A percentile compares a stretch with the other conserved stretches of the same genome.
phyloP scores from a whole-genome alignment of 2,329 filamentous ascomycete genomes.

The Cercospora nicotianae region DNA sequence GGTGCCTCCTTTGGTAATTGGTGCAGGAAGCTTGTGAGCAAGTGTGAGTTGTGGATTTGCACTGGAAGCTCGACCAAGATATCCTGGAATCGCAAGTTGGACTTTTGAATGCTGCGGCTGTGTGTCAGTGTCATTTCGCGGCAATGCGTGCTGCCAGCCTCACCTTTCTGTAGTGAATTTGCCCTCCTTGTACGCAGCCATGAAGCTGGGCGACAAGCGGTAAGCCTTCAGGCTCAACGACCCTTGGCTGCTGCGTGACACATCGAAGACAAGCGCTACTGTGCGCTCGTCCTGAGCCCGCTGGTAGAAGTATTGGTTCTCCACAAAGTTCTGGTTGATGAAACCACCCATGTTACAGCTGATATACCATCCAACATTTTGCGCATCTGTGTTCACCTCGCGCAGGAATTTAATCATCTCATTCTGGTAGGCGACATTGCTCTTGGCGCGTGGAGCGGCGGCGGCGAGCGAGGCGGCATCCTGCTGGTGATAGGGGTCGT shows the following conservation, averaged over 20 bases:
- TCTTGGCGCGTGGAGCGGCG: conserved; percentile 87
- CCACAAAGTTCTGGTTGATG: conserved; percentile 88
- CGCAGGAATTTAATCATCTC: conserved; percentile 97
- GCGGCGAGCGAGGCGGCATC: conserved; percentile 72
- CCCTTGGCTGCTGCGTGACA: conserved; percentile 91
- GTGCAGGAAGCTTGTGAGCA: conserved; percentile 92
- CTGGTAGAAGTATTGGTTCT: conserved; percentile 98
- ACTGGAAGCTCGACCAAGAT: conserved; percentile 90
- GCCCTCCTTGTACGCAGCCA: conserved; percentile 89
- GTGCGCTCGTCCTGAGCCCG: conserved; percentile 84
- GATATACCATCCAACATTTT: conserved; percentile 98
- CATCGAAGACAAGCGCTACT: conserved; percentile 89
- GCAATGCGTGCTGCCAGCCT: conserved; percentile 35
- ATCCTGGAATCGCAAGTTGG: conserved; percentile 88
- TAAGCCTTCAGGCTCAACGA: conserved; percentile 87
- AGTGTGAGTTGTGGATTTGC: conserved; percentile 91
- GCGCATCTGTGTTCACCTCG: conserved; percentile 97
- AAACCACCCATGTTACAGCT: conserved; percentile 99
- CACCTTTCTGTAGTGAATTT: conserved; percentile 98
- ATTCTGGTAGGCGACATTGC: conserved; percentile 82
- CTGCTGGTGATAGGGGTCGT: conserved; percentile 70
- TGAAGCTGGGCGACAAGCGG: conserved; percentile 81
- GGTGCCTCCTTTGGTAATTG: conserved; percentile 73
- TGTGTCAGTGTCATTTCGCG: conserved; percentile 26
- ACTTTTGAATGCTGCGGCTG: conserved; percentile 77